These are phyloP conservation scores for Eucalyptus pumila DNA, from an alignment of 345 rosid species.

Conservation along the genomic window DNA sequence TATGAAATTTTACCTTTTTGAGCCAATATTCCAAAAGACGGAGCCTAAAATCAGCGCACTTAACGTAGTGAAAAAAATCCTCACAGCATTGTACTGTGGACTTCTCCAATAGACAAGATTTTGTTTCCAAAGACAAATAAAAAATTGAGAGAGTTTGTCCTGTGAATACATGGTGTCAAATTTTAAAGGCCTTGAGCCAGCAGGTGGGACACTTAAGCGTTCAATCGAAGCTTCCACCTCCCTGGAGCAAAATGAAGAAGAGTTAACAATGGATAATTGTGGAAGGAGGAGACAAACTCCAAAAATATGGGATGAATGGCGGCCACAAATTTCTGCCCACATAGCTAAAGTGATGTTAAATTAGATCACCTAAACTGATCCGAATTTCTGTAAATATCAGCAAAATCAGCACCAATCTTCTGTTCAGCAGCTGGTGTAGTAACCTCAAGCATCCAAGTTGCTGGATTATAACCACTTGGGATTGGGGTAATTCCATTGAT, in stretches of 20 bases:
- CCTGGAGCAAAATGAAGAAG: constrained; percentile 13
- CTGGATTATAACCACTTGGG: constrained; percentile 68
- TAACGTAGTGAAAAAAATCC: constrained; percentile 38
- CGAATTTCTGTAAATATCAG: constrained; percentile 54
- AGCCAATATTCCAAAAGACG: constrained; percentile 71
- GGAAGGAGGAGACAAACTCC: neutral
- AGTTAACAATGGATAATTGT: neutral
- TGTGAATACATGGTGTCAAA: constrained; percentile 50
- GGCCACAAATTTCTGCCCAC: neutral
- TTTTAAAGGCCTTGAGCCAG: constrained; percentile 50
- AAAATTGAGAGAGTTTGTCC: constrained; percentile 37
- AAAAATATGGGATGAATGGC: neutral
- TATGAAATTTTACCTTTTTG: constrained; percentile 22
- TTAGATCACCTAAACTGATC: constrained; percentile 39
- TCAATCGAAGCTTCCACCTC: constrained; percentile 54
- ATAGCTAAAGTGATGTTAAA: neutral
- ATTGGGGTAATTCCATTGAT: constrained; percentile 49
- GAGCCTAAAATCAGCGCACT: constrained; percentile 69
- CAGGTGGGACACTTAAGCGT: constrained; percentile 40
- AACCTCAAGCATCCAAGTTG: constrained; percentile 98
- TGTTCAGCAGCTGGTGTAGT: constrained; percentile 59
- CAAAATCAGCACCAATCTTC: constrained; percentile 49
- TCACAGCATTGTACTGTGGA: constrained; percentile 69
- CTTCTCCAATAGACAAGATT: constrained; percentile 94
- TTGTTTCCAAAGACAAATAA: constrained; percentile 68